Percentiles rank a stretch among this genome's conserved stretches.
Conservation (phyloP, 2,329 filamentous ascomycete genomes). For the Trematosphaeria pertusa region DNA sequence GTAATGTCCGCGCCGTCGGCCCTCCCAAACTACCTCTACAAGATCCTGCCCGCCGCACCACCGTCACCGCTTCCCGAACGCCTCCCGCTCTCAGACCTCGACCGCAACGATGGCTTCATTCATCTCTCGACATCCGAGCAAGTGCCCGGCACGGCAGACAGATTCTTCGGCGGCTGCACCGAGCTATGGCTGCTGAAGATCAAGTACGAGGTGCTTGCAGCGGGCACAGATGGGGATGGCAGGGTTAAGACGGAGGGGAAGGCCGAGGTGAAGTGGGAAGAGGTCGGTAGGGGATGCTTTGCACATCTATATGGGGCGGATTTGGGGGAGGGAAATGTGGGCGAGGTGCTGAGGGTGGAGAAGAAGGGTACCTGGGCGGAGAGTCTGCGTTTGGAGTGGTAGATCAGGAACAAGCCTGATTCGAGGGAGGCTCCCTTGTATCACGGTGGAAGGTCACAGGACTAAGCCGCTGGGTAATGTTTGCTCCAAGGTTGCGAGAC, state of each 20-base stretch:
- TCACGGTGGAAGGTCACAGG: too few species aligned
- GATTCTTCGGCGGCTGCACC: slow-evolving; percentile 40
- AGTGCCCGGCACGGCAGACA: slow-evolving; percentile 44
- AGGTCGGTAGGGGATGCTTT: slow-evolving; percentile 55
- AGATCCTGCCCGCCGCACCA: slow-evolving; percentile 64
- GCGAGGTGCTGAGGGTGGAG: slow-evolving; percentile 55
- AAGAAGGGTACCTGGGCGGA: slow-evolving; percentile 59
- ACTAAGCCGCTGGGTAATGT: too few species aligned
- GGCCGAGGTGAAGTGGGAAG: slow-evolving; percentile 61
- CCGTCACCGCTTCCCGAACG: slow-evolving; percentile 60
- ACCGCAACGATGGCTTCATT: slow-evolving; percentile 66
- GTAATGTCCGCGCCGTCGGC: slow-evolving; percentile 42
- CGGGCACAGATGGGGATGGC: slow-evolving; percentile 38
- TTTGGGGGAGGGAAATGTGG: slow-evolving; percentile 62
- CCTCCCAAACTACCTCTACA: slow-evolving; percentile 59
- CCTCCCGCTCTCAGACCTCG: slow-evolving; percentile 66
- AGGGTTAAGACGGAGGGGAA: slow-evolving; percentile 26
- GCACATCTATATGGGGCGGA: slow-evolving; percentile 65
- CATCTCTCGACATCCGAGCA: slow-evolving; percentile 66
- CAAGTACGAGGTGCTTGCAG: slow-evolving; percentile 52
- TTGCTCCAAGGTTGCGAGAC: too few species aligned
- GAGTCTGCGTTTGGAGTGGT: slow-evolving; percentile 40
- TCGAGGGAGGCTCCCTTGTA: neutral
- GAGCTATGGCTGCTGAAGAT: slow-evolving; percentile 63
- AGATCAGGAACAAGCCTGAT: neutral